Percentiles rank a stretch among this genome's conserved stretches.
Conservation (phyloP, 1,284 basidiomycete species). For the Rhodotorula sp. region DNA sequence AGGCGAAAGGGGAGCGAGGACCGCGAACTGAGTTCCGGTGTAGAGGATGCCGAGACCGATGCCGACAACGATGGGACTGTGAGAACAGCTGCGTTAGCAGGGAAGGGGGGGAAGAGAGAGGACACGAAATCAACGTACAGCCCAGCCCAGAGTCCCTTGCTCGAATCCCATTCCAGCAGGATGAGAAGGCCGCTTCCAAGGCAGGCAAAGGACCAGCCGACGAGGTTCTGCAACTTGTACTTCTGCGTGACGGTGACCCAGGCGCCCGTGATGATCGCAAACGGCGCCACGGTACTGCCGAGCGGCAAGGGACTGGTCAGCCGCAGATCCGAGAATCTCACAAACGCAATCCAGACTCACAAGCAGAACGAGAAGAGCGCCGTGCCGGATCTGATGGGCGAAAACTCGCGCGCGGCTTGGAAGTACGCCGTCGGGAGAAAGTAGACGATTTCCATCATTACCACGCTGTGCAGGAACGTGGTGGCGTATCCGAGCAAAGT, state of each 20-base stretch:
- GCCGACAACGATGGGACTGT: slow-evolving; percentile 22
- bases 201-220: slow-evolving; percentile 42
- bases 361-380: slow-evolving; percentile 33
- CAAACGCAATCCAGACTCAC: neutral
- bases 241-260: slow-evolving; percentile 45
- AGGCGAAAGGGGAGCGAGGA: slow-evolving; percentile 30
- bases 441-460: slow-evolving; percentile 37
- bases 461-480: slow-evolving; percentile 49
- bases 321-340: neutral
- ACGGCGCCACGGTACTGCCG: slow-evolving; percentile 38
- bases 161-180: slow-evolving; percentile 49
- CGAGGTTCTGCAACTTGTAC: slow-evolving; percentile 47
- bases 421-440: neutral
- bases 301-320: neutral
- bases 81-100: neutral
- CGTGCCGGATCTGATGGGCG: slow-evolving; percentile 42
- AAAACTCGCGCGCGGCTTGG: slow-evolving; percentile 1
- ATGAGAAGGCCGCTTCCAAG: slow-evolving; percentile 48
- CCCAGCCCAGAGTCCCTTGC: slow-evolving; percentile 40
- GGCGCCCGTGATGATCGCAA: slow-evolving; percentile 39
- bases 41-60: slow-evolving; percentile 39
- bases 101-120: too few species aligned
- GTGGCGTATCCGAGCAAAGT: slow-evolving; percentile 46
- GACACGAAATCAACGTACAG: slow-evolving; percentile 1
- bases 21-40: slow-evolving; percentile 46